phyloP scores from a whole-genome alignment of 2,329 filamentous ascomycete genomes.

The Botrytis galanthina region DNA sequence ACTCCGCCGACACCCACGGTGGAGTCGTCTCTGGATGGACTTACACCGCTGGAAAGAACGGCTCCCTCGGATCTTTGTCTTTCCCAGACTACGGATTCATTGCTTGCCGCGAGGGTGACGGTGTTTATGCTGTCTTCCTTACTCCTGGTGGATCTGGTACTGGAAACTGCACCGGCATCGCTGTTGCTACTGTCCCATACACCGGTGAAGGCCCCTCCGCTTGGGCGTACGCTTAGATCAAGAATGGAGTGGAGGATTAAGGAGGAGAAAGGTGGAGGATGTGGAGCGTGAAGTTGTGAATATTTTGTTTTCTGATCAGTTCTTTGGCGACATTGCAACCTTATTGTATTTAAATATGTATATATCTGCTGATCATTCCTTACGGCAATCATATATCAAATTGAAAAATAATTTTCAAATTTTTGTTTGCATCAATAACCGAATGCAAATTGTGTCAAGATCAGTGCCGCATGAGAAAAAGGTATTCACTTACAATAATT shows the following conservation, averaged over 20 bases:
- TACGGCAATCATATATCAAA: constrained; percentile 37
- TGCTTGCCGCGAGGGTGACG: not conserved
- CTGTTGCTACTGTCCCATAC: not conserved
- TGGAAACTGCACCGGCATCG: constrained; percentile 9
- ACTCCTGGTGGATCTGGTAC: not conserved
- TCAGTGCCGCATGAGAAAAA: not conserved
- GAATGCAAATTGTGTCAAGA: not conserved
- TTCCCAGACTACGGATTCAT: constrained; percentile 10
- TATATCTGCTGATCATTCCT: not conserved
- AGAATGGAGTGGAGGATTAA: not conserved
- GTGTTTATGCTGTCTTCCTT: not conserved
- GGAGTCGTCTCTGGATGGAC: not conserved
- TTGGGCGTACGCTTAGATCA: constrained; percentile 8
- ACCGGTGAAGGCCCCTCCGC: not conserved
- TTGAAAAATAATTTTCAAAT: not conserved
- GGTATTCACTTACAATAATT: not conserved
- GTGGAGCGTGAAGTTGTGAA: not conserved
- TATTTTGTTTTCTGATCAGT: not conserved
- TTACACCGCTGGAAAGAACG: not conserved
- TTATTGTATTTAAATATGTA: not conserved
- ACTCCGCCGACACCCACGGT: not conserved
- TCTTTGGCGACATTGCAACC: constrained; percentile 1
- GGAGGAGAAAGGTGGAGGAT: not conserved
- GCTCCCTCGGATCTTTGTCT: not conserved
- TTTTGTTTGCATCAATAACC: not conserved